phyloP scores from a whole-genome alignment of 2,329 filamentous ascomycete genomes.

The Fonsecaea monophora region DNA sequence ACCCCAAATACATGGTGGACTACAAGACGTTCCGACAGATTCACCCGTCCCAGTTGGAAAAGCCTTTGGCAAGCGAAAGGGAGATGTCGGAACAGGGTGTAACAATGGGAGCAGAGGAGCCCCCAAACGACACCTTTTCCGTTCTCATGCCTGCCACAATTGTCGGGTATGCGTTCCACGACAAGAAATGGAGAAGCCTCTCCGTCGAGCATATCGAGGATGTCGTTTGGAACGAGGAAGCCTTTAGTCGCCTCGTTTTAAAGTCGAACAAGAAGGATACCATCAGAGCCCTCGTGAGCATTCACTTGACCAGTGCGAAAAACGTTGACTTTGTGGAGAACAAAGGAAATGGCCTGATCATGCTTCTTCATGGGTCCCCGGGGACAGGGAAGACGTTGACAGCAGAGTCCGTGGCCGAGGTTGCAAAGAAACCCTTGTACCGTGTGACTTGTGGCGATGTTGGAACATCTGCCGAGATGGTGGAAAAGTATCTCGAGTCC shows the following conservation, averaged over 20 bases:
- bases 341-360: constrained; percentile 47
- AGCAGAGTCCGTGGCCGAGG: constrained; percentile 51
- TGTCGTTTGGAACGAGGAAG: background rate
- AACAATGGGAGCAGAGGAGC: background rate
- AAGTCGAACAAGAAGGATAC: constrained; percentile 44
- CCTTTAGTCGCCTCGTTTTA: background rate
- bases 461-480: constrained; percentile 45
- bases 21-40: background rate
- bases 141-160: background rate
- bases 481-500: constrained; percentile 49
- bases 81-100: background rate
- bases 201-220: background rate
- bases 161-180: background rate
- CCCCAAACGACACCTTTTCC: too few species aligned
- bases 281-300: constrained; percentile 42
- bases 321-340: constrained; percentile 47
- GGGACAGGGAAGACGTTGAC: constrained; percentile 52
- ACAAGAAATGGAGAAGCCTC: constrained; percentile 7
- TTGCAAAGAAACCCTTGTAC: constrained; percentile 50
- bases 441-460: constrained; percentile 51
- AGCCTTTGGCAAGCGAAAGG: background rate
- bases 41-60: background rate
- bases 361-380: constrained; percentile 49
- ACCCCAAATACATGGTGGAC: background rate
- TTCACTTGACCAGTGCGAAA: constrained; percentile 37